phyloP scores from a whole-genome alignment of 1,284 basidiomycete genomes.

The Retiboletus flavoniger region DNA sequence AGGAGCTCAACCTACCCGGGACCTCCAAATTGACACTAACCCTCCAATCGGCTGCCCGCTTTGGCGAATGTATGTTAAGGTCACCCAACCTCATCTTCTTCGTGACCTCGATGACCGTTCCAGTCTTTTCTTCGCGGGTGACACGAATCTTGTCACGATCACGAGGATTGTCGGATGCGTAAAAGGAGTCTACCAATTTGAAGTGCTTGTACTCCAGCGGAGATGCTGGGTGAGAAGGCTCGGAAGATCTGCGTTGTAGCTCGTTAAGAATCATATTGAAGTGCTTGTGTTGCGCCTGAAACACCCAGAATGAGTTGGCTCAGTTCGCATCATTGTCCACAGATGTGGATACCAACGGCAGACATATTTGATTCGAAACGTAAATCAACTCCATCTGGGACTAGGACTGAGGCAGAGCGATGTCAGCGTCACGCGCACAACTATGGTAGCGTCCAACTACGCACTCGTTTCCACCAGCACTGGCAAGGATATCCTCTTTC shows the following conservation, averaged over 20 bases:
- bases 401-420: constrained; percentile 44
- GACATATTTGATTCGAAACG: constrained; percentile 93
- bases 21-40: constrained; percentile 89
- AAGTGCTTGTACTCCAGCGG: constrained; percentile 78
- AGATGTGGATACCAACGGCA: constrained; percentile 52
- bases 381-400: constrained; percentile 54
- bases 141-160: constrained; percentile 77
- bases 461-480: constrained; percentile 85
- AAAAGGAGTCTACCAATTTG: constrained; percentile 83
- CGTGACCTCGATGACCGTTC: constrained; percentile 63
- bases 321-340: neutral
- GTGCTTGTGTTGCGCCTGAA: constrained; percentile 79
- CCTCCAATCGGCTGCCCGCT: constrained; percentile 84
- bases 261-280: constrained; percentile 86
- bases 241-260: constrained; percentile 54
- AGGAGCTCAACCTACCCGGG: constrained; percentile 47
- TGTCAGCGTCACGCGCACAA: constrained; percentile 5
- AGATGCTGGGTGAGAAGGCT: constrained; percentile 47
- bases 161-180: constrained; percentile 47
- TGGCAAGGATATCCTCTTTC: constrained; percentile 66
- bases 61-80: constrained; percentile 85
- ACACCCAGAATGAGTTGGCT: constrained; percentile 10
- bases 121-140: constrained; percentile 77
- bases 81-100: constrained; percentile 84
- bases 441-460: constrained; percentile 33